Percentiles rank a stretch among this genome's conserved stretches.
phyloP scores from a whole-genome alignment of 495 filamentous ascomycete species.

The Daldinia bambusicola region DNA sequence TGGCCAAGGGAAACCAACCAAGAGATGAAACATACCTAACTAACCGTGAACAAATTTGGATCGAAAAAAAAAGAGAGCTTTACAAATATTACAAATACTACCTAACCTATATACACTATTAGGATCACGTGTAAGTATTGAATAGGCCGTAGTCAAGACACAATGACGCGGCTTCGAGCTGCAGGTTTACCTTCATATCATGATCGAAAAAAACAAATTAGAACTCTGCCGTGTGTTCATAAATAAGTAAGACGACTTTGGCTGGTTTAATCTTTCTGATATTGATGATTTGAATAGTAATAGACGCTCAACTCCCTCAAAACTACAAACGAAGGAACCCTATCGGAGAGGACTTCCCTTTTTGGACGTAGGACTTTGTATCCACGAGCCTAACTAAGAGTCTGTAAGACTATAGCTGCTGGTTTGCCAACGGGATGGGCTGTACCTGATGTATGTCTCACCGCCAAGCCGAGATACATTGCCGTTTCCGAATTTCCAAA shows the following conservation, averaged over 20 bases:
- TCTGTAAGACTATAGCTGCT: background rate
- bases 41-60: background rate
- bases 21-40: background rate
- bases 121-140: background rate
- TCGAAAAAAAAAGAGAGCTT: background rate
- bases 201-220: background rate
- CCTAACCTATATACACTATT: background rate
- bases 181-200: background rate
- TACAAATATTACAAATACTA: background rate
- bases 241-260: background rate
- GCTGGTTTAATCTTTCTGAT: background rate
- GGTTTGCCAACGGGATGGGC: constrained; percentile 6
- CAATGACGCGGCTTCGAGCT: background rate
- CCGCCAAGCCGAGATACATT: constrained; percentile 16
- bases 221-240: background rate
- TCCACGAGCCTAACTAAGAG: background rate
- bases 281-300: background rate
- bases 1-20: background rate
- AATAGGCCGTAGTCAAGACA: background rate
- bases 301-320: background rate
- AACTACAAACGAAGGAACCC: background rate
- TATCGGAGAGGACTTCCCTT: background rate
- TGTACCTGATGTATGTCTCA: constrained; percentile 39
- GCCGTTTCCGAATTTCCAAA: constrained; percentile 11
- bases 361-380: constrained; percentile 1